These are phyloP conservation scores for Penicillium crustosum DNA, from an alignment of 2,329 filamentous ascomycete genomes.

Conservation along the genomic window DNA sequence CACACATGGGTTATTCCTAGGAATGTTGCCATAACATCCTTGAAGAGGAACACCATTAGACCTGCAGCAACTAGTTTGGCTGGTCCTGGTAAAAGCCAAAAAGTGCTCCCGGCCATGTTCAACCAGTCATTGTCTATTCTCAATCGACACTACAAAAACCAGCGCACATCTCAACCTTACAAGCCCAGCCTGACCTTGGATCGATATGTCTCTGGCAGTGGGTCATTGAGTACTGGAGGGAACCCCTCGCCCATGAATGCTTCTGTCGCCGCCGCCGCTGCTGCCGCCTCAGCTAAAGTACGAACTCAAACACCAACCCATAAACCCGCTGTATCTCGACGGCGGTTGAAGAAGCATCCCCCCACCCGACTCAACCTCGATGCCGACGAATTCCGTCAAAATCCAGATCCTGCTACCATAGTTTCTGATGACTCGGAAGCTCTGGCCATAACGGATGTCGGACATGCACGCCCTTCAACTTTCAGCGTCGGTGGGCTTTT, in stretches of 20 bases:
- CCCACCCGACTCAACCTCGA: slow-evolving; percentile 51
- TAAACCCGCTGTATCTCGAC: slow-evolving; percentile 17
- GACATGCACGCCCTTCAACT: slow-evolving; percentile 20
- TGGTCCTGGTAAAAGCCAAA: slow-evolving; percentile 14
- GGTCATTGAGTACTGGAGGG: background rate
- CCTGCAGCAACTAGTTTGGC: slow-evolving; percentile 37
- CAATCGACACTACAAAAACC: slow-evolving; percentile 31
- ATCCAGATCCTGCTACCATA: slow-evolving; percentile 42
- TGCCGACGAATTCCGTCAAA: slow-evolving; percentile 36
- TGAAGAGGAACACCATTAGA: slow-evolving; percentile 36
- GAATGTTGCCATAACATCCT: slow-evolving; percentile 37
- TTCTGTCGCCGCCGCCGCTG: background rate
- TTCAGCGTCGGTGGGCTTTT: slow-evolving; percentile 44
- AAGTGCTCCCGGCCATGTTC: slow-evolving; percentile 28
- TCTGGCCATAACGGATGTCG: background rate
- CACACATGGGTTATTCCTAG: slow-evolving; percentile 38
- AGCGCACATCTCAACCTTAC: slow-evolving; percentile 14
- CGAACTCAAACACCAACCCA: background rate
- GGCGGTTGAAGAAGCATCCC: slow-evolving; percentile 36
- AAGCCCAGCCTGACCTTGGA: slow-evolving; percentile 34
- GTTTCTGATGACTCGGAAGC: slow-evolving; percentile 23
- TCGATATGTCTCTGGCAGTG: slow-evolving; percentile 36
- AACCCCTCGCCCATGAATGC: slow-evolving; percentile 3
- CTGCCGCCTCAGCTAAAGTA: background rate
- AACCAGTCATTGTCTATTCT: slow-evolving; percentile 35